phyloP scores from a whole-genome alignment of 768 basidiomycete species.

The Multifurca ochricompacta region DNA sequence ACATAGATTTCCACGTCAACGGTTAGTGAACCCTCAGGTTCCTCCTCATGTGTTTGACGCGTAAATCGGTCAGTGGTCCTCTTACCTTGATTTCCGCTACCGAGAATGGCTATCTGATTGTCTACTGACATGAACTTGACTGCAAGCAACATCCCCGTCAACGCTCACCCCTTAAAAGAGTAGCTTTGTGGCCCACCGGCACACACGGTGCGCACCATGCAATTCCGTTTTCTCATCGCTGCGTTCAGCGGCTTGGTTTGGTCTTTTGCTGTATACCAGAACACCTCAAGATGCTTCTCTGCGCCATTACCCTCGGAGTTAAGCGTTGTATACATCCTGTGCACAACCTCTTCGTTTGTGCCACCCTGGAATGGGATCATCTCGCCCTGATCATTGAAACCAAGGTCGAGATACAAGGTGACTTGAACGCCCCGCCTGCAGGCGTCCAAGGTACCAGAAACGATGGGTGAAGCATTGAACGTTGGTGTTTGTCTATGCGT shows the following conservation, averaged over 20 bases:
- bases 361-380: slow-evolving; percentile 56
- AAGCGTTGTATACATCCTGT: slow-evolving; percentile 47
- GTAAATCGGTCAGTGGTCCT: slow-evolving; percentile 8
- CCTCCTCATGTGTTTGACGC: not conserved
- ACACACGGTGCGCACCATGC: slow-evolving; percentile 36
- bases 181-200: not conserved
- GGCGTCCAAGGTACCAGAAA: slow-evolving; percentile 50
- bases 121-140: slow-evolving; percentile 65
- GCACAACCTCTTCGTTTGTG: slow-evolving; percentile 61
- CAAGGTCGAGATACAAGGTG: slow-evolving; percentile 52
- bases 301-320: slow-evolving; percentile 34
- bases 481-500: slow-evolving; percentile 55
- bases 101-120: slow-evolving; percentile 54
- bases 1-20: not conserved
- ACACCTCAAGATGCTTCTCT: slow-evolving; percentile 41
- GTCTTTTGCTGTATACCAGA: slow-evolving; percentile 60
- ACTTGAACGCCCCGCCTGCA: slow-evolving; percentile 54
- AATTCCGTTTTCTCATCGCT: slow-evolving; percentile 58
- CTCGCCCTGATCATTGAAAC: slow-evolving; percentile 48
- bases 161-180: not conserved
- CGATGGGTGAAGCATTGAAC: slow-evolving; percentile 57
- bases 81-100: slow-evolving; percentile 65
- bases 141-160: slow-evolving; percentile 17
- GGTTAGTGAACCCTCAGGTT: not conserved
- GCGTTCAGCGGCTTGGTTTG: slow-evolving; percentile 59